phyloP scores from a whole-genome alignment of 495 filamentous ascomycete genomes.

The Xylaria intraflava region DNA sequence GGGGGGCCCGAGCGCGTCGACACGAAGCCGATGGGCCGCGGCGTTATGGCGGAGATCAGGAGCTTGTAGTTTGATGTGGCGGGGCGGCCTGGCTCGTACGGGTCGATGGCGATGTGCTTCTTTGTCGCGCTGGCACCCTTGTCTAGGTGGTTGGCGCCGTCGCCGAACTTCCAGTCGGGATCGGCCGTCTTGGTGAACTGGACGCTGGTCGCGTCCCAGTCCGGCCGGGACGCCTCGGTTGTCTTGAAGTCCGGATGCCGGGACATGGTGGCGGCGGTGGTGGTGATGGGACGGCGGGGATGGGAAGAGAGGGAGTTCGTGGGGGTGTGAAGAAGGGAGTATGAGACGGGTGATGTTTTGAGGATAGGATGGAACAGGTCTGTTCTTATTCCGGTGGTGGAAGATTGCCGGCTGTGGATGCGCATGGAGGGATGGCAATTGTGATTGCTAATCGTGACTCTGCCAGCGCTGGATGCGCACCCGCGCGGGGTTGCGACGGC shows the following conservation, averaged over 20 bases:
- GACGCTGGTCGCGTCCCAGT: conserved; percentile 52
- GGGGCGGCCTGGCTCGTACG: conserved; percentile 63
- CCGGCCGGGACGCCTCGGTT: conserved; percentile 64
- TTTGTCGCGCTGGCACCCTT: conserved; percentile 46
- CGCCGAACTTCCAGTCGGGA: conserved; percentile 72
- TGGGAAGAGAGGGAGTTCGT: not conserved
- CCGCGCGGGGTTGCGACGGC: not conserved
- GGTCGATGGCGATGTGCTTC: conserved; percentile 72
- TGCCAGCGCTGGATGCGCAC: not conserved
- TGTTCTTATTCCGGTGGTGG: not conserved
- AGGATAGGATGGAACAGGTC: too few species aligned
- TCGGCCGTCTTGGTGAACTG: conserved; percentile 62
- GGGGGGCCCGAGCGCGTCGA: conserved; percentile 39
- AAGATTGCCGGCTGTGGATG: not conserved
- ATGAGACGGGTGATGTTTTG: not conserved
- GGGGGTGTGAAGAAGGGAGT: not conserved
- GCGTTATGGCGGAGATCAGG: conserved; percentile 78
- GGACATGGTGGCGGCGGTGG: conserved; percentile 27
- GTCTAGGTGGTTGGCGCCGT: conserved; percentile 54
- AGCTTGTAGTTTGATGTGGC: conserved; percentile 81
- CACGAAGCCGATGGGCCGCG: conserved; percentile 62
- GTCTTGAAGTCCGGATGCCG: conserved; percentile 71
- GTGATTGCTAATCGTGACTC: not conserved
- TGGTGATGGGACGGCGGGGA: not conserved
- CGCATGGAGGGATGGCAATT: not conserved